These are phyloP conservation scores for Colletotrichum caudatum DNA, from an alignment of 2,329 filamentous ascomycete species.

Conservation along the genomic window DNA sequence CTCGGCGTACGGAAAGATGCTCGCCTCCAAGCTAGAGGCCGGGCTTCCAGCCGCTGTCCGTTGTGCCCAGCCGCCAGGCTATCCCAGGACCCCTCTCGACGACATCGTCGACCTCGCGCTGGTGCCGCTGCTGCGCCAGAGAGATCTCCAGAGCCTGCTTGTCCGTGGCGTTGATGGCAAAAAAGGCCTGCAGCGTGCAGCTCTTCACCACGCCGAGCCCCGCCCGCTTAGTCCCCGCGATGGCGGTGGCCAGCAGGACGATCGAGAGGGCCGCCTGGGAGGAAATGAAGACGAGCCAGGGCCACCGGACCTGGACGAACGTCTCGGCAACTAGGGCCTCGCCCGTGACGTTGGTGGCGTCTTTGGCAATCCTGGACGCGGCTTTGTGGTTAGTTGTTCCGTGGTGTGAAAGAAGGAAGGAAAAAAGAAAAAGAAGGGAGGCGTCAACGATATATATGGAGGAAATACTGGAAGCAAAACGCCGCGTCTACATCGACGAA, in stretches of 20 bases:
- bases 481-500: not conserved
- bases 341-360: conserved; percentile 14
- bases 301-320: conserved; percentile 40
- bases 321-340: conserved; percentile 24
- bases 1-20: not conserved
- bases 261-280: conserved; percentile 39
- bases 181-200: conserved; percentile 4
- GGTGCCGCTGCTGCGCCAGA: not conserved
- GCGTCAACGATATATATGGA: not conserved
- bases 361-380: not conserved
- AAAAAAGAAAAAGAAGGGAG: not conserved
- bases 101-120: conserved; percentile 2
- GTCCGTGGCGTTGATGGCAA: conserved; percentile 7
- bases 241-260: conserved; percentile 31
- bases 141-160: not conserved
- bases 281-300: conserved; percentile 42
- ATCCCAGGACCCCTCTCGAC: not conserved
- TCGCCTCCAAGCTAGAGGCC: not conserved
- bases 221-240: conserved; percentile 26
- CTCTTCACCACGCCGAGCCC: conserved; percentile 43
- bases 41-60: conserved; percentile 10
- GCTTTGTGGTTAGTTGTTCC: not conserved
- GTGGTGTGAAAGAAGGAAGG: too few relatives aligned
- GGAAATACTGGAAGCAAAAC: not conserved
- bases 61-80: conserved; percentile 5